A percentile compares a stretch with the other conserved stretches of the same genome.
These are phyloP conservation scores for Solanum sitiens DNA, from an alignment of 257 asterid species.

Conservation along the genomic window DNA sequence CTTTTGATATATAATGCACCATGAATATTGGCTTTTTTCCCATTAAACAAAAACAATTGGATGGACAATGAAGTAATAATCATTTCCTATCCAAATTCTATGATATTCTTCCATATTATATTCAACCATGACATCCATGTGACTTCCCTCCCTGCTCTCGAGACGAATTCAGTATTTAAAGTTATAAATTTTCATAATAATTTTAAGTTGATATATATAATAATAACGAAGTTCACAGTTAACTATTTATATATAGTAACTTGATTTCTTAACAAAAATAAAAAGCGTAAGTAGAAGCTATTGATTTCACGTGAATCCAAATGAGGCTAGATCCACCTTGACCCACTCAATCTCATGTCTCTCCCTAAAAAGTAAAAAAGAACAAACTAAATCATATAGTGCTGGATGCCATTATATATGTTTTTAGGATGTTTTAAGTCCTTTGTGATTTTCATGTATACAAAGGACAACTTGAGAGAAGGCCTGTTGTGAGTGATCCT, in stretches of 20 bases:
- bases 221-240: accelerated
- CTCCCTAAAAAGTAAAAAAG: neutral
- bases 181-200: neutral
- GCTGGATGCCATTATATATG: neutral
- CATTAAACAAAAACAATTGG: neutral
- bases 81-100: neutral
- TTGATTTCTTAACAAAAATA: neutral
- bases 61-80: slow-evolving; percentile 6
- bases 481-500: neutral
- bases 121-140: neutral
- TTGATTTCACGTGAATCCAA: neutral
- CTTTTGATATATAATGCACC: slow-evolving; percentile 1
- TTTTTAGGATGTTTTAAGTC: neutral
- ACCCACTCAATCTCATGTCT: neutral
- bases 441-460: neutral
- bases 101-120: neutral
- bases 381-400: neutral
- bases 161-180: neutral
- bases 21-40: slow-evolving; percentile 17
- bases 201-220: neutral
- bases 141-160: neutral
- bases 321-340: neutral
- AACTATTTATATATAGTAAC: neutral
- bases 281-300: neutral
- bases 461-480: neutral